Conservation (phyloP, 2,329 filamentous ascomycete genomes). For the Colletotrichum sp. region DNA sequence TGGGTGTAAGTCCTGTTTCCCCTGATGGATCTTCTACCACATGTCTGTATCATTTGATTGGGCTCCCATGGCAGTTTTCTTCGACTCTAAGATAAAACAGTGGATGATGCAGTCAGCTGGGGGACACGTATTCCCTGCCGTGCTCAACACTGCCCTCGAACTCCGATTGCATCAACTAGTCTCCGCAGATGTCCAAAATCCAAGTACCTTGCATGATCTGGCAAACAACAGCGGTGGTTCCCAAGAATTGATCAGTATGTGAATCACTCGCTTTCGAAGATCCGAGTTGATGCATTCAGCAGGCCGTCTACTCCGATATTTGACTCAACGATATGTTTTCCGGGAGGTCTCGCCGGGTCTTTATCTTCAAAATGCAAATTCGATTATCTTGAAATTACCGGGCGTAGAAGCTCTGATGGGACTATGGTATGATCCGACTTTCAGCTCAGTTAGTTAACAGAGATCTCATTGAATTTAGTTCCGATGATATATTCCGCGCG, state of each 20-base stretch:
- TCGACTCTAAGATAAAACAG: background rate
- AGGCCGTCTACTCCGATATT: background rate
- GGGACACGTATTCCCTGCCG: background rate
- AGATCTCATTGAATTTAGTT: background rate
- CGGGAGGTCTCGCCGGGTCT: background rate
- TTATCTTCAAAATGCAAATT: background rate
- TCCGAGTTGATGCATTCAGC: rapidly evolving
- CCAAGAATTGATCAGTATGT: background rate
- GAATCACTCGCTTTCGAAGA: background rate
- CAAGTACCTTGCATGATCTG: background rate
- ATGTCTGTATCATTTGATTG: rapidly evolving
- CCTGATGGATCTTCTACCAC: background rate
- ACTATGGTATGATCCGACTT: background rate
- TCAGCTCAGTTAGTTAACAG: too few relatives aligned
- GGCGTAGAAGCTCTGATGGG: background rate
- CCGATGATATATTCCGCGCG: background rate
- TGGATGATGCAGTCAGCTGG: background rate
- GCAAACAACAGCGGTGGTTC: background rate
- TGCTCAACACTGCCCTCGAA: background rate
- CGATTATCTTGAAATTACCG: background rate
- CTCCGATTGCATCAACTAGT: background rate
- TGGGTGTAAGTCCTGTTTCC: background rate
- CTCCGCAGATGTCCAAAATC: background rate
- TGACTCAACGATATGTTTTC: background rate
- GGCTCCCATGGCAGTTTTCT: rapidly evolving